Base-by-base conservation (phyloP, 257 asterid genomes). In the Solanum arcanum region DNA sequence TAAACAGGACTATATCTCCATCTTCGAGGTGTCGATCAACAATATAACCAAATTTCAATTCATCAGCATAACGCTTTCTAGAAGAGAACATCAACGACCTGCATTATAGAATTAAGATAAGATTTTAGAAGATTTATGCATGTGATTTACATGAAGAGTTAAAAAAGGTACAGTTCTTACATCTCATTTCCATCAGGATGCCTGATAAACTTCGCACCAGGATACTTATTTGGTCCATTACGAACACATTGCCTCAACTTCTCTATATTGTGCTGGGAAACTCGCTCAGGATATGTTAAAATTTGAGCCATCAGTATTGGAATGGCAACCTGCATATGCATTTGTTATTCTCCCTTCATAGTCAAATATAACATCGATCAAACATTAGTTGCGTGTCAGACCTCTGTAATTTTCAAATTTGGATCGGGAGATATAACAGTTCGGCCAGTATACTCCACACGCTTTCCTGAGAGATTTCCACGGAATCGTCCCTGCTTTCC, bases 341-440 rank as follows among this genome's bases (percentile, higher is more conserved):
- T 69, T 29, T 44, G 77, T 86, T 47, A 86, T 70, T 69, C 33
- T 47, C 83, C 62, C 44, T 70, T 70, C 81, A 35, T 35, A 44
- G 77, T 69, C 31, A 41, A 64, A 83, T 84, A 21, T n/a, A 33
- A 66, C 29, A 72, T 49, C 14, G 39, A 56, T 44, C 35, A 70
- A 72, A 85, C 83, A 73, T 12, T 70, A 89, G 83, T 60, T 82
- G 69, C 89, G 56, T 83, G 83, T 69, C 86, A 52, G 46, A 97
- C 99, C 99, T 97, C 96, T 33, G 92, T 94, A 85, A 97, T 97
- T 89, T 93, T 94, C 89, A 97, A 90, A 90, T 97, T 97, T 42
- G 99, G 99, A 86, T 97, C 99, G 29, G 98, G 99, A 86, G 99
- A 97, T 88, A 97, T 97, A 85, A 97, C 99, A 52, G 99, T 97